A percentile compares a stretch with the other conserved stretches of the same genome.
phyloP scores from a whole-genome alignment of 2,329 filamentous ascomycete genomes.

The Xylaria arbuscula region DNA sequence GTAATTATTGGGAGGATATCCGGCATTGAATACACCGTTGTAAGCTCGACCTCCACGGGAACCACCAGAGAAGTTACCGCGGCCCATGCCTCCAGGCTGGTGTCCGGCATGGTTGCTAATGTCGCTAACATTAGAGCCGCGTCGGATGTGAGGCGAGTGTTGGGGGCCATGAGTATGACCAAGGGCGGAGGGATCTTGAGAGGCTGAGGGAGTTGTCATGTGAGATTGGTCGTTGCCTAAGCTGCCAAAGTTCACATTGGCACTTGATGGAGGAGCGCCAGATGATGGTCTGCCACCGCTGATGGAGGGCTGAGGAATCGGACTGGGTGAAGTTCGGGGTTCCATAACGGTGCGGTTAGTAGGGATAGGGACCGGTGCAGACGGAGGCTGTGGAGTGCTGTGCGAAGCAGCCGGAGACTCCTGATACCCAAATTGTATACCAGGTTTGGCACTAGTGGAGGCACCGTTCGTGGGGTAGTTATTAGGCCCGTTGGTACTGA shows the following conservation, averaged over 20 bases:
- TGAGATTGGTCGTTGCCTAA: slow-evolving; percentile 77
- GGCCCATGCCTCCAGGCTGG: slow-evolving; percentile 60
- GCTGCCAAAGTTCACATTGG: slow-evolving; percentile 83
- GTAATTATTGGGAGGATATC: slow-evolving; percentile 55
- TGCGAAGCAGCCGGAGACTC: slow-evolving; percentile 74
- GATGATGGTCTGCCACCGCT: slow-evolving; percentile 89
- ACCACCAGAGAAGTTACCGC: slow-evolving; percentile 64
- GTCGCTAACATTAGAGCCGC: slow-evolving; percentile 85
- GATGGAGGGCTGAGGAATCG: slow-evolving; percentile 87
- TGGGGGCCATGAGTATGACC: slow-evolving; percentile 62
- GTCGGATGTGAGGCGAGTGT: slow-evolving; percentile 78
- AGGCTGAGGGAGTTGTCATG: slow-evolving; percentile 73
- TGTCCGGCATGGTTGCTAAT: slow-evolving; percentile 71
- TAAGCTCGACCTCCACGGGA: slow-evolving; percentile 63
- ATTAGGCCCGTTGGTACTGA: slow-evolving; percentile 83
- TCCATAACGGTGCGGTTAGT: slow-evolving; percentile 77
- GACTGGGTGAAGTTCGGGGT: slow-evolving; percentile 88
- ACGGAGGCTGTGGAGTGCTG: slow-evolving; percentile 71
- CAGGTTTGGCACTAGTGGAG: slow-evolving; percentile 67
- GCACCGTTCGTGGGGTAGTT: slow-evolving; percentile 83
- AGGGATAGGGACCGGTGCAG: slow-evolving; percentile 72
- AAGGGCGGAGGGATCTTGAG: slow-evolving; percentile 70
- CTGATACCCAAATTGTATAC: slow-evolving; percentile 85
- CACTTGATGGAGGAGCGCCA: slow-evolving; percentile 70
- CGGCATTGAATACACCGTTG: slow-evolving; percentile 61